Evolutionary conservation across 345 rosid genomes (phyloP).

Genomic region (Moringa oleifera): DNA sequence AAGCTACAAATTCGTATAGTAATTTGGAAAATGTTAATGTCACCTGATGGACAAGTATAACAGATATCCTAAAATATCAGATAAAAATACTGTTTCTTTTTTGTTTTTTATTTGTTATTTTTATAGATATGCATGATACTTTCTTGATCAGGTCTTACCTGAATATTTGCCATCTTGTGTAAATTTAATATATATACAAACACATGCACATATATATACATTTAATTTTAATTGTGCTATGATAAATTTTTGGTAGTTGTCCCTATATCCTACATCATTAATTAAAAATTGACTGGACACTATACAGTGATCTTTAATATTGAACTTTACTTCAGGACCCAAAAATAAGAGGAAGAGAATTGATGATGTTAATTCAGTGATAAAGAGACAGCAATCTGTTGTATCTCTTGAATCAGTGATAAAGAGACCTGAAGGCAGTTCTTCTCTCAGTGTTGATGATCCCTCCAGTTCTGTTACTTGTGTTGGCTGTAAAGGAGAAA

Average conservation of each 20-base stretch:
- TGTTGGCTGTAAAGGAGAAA: slow-evolving; percentile 1
- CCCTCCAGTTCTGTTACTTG: slow-evolving; percentile 2
- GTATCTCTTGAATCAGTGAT: too few species aligned
- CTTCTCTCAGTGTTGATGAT: slow-evolving; percentile 1
- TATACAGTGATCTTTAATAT: background rate
- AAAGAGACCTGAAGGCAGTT: too few species aligned
- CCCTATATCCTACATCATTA: background rate
- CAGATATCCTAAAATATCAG: too few species aligned
- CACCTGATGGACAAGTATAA: too few species aligned
- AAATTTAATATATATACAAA: too few species aligned
- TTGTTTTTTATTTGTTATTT: too few species aligned
- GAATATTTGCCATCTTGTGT: background rate
- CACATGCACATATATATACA: too few species aligned
- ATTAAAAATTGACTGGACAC: background rate
- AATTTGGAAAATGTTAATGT: too few species aligned
- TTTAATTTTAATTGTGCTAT: background rate
- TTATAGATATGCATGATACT: background rate
- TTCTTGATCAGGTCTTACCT: background rate
- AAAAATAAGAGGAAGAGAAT: slow-evolving; percentile 28
- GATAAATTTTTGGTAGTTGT: background rate
- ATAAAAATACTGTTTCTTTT: too few species aligned
- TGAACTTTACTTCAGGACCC: slow-evolving; percentile 20
- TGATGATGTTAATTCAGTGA: slow-evolving; percentile 12
- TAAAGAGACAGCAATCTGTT: slow-evolving; percentile 21
- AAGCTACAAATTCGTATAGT: too few species aligned